These are phyloP conservation scores for Tylopilus sp. DNA, from an alignment of 768 basidiomycete genomes.

Conservation along the genomic window DNA sequence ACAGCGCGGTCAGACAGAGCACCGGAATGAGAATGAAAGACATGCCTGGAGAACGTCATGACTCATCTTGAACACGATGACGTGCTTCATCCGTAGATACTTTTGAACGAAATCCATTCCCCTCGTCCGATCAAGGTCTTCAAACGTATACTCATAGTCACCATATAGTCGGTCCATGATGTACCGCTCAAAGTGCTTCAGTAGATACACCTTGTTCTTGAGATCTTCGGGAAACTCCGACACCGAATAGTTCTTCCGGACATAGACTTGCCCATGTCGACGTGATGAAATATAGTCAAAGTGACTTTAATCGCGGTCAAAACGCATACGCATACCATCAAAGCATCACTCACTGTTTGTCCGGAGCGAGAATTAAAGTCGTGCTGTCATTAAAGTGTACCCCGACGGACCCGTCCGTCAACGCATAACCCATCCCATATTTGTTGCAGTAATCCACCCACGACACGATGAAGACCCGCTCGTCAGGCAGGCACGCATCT, in stretches of 20 bases:
- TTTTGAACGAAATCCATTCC: slow-evolving; percentile 97
- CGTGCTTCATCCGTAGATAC: slow-evolving; percentile 95
- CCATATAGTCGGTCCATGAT: slow-evolving; percentile 89
- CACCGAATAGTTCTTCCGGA: slow-evolving; percentile 69
- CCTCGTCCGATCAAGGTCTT: slow-evolving; percentile 59
- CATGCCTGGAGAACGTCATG: slow-evolving; percentile 91
- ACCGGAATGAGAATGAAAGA: slow-evolving; percentile 12
- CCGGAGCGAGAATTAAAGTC: slow-evolving; percentile 76
- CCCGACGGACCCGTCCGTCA: slow-evolving; percentile 92
- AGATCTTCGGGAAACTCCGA: slow-evolving; percentile 76
- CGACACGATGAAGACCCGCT: slow-evolving; percentile 90
- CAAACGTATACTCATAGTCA: slow-evolving; percentile 79
- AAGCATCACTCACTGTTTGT: slow-evolving; percentile 65
- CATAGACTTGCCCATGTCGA: slow-evolving; percentile 60
- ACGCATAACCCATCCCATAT: slow-evolving; percentile 99
- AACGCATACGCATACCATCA: background rate
- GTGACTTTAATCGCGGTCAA: slow-evolving; percentile 42
- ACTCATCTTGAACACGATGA: slow-evolving; percentile 94
- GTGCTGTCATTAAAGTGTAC: slow-evolving; percentile 98
- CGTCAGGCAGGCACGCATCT: slow-evolving; percentile 53
- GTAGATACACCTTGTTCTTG: slow-evolving; percentile 85
- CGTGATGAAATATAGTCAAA: slow-evolving; percentile 84
- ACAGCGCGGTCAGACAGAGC: background rate
- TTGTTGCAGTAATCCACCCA: slow-evolving; percentile 99
- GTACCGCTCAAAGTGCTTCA: slow-evolving; percentile 92